phyloP scores from a whole-genome alignment of 352 stramenopile genomes.

The Aphanomyces euteiches region DNA sequence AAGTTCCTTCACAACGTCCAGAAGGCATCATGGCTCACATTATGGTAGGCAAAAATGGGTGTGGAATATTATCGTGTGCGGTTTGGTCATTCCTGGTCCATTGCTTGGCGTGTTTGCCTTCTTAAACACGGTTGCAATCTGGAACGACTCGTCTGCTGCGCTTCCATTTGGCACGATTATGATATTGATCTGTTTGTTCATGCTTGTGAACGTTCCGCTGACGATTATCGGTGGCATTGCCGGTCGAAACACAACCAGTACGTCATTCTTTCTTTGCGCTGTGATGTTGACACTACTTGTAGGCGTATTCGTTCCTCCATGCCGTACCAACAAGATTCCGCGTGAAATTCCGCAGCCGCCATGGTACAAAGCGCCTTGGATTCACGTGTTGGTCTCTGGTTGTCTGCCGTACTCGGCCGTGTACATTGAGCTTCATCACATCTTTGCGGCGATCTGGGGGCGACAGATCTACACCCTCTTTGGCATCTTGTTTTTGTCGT shows the following conservation, averaged over 20 bases:
- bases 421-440: conserved; percentile 99
- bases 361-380: conserved; percentile 76
- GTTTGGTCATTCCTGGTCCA: conserved; percentile 89
- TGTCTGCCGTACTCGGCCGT: conserved; percentile 97
- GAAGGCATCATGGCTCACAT: not conserved
- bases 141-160: conserved; percentile 93
- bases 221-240: conserved; percentile 92
- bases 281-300: not conserved
- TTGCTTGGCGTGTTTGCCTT: conserved; percentile 91
- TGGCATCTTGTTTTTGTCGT: conserved; percentile 95
- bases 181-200: conserved; percentile 90
- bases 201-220: conserved; percentile 91
- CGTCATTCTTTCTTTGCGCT: conserved; percentile 19
- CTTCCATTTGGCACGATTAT: conserved; percentile 96
- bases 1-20: not conserved
- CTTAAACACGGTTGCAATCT: conserved; percentile 94
- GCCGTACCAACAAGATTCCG: conserved; percentile 94
- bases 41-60: conserved; percentile 85
- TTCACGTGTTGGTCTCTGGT: conserved; percentile 91
- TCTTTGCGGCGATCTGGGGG: conserved; percentile 97
- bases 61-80: conserved; percentile 91
- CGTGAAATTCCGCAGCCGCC: conserved; percentile 90
- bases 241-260: conserved; percentile 88
- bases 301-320: conserved; percentile 88
- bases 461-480: conserved; percentile 99